Evolutionary conservation across 352 stramenopile genomes (phyloP).

Genomic region (Blastocystis sp.): DNA sequence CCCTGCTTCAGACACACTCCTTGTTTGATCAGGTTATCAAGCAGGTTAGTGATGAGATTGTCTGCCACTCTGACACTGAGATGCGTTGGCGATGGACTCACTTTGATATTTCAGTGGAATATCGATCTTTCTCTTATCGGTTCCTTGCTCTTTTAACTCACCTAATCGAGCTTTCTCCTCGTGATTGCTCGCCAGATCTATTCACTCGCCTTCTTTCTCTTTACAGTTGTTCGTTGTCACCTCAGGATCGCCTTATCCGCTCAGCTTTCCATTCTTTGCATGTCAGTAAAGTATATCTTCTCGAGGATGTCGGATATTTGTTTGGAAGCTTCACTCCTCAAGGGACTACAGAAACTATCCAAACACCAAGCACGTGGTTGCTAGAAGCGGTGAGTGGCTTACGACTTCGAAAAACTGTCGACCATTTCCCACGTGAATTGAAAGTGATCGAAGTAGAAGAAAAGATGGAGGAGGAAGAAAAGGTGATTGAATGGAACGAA

Average conservation of each 20-base stretch:
- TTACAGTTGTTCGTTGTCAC: constrained; percentile 39
- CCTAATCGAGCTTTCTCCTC: background rate
- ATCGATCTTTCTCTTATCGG: background rate
- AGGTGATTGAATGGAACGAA: background rate
- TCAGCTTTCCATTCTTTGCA: constrained; percentile 1
- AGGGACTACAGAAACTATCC: background rate
- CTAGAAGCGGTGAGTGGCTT: constrained; percentile 18
- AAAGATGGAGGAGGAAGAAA: constrained; percentile 42
- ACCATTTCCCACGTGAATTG: constrained; percentile 15
- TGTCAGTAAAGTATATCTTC: background rate
- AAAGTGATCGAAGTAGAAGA: background rate
- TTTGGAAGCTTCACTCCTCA: background rate
- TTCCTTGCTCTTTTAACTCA: background rate
- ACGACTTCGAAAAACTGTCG: constrained; percentile 16
- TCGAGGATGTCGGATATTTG: constrained; percentile 34
- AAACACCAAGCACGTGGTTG: constrained; percentile 30
- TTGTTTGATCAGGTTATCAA: background rate
- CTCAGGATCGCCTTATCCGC: background rate
- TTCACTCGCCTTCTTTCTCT: constrained; percentile 38
- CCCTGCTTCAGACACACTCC: background rate
- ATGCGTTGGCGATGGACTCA: background rate
- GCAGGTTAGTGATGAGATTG: background rate
- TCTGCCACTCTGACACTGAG: background rate
- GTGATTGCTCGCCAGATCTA: background rate
- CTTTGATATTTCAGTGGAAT: background rate